phyloP scores from a whole-genome alignment of 2,329 filamentous ascomycete genomes.

The Penicillium thymicola region DNA sequence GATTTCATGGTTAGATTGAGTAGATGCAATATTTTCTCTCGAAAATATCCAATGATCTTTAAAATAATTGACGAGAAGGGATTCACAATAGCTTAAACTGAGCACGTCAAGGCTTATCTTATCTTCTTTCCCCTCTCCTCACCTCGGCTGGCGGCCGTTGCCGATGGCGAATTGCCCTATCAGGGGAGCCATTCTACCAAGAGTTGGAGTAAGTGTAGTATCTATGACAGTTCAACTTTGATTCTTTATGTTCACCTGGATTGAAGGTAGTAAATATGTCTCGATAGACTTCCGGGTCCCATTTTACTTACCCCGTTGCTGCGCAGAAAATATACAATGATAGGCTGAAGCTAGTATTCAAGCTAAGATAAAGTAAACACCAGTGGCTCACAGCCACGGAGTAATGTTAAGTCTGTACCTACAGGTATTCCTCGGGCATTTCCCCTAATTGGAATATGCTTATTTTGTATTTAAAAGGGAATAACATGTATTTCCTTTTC shows the following conservation, averaged over 20 bases:
- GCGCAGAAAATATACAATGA: background rate
- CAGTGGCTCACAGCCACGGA: no score
- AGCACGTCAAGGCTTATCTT: slow-evolving; percentile 14
- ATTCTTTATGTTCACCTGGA: background rate
- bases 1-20: slow-evolving; percentile 15
- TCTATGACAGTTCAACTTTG: background rate
- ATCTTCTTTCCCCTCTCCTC: slow-evolving; percentile 22
- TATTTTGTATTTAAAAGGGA: no score
- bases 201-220: slow-evolving; percentile 12
- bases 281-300: background rate
- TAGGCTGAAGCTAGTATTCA: background rate
- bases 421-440: no score
- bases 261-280: background rate
- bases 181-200: slow-evolving; percentile 13
- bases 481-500: no score
- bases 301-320: background rate
- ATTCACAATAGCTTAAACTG: background rate
- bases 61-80: background rate
- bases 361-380: background rate
- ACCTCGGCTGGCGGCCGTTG: slow-evolving; percentile 15
- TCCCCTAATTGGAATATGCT: no score
- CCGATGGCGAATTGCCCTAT: slow-evolving; percentile 17
- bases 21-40: background rate
- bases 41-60: background rate
- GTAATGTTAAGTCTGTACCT: no score